These are phyloP conservation scores for Apiospora aurea DNA, from an alignment of 2,329 filamentous ascomycete species.

Conservation along the genomic window DNA sequence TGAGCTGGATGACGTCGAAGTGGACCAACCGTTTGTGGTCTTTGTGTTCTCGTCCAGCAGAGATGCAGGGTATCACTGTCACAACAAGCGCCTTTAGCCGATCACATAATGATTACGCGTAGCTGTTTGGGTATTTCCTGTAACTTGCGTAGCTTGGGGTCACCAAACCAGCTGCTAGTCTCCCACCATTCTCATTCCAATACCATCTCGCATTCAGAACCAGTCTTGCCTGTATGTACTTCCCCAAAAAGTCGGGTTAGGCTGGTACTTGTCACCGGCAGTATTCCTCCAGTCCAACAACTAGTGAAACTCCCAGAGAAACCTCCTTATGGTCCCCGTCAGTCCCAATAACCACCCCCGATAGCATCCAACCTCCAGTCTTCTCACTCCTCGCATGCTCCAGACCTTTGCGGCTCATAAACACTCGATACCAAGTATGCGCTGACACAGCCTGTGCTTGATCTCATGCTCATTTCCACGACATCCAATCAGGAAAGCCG, in stretches of 20 bases:
- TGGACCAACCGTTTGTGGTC: background rate
- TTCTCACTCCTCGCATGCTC: too few species aligned
- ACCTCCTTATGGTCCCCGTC: background rate
- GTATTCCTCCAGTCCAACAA: background rate
- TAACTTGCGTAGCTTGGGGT: too few species aligned
- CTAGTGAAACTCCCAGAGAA: background rate
- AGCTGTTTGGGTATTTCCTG: too few species aligned
- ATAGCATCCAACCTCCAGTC: too few species aligned
- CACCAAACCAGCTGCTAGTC: background rate
- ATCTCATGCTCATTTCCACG: background rate
- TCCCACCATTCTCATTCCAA: background rate
- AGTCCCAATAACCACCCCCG: background rate
- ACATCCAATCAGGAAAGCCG: background rate
- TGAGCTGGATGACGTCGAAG: background rate
- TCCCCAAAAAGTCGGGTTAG: background rate
- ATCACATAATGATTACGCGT: too few species aligned
- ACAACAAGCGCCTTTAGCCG: too few species aligned
- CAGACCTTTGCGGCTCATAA: background rate
- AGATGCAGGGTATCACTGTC: too few species aligned
- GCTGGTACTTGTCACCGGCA: background rate
- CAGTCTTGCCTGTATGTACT: background rate
- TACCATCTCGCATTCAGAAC: background rate
- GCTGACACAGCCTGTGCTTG: too few species aligned
- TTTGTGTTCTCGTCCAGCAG: background rate
- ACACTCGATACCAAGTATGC: background rate